Evolutionary conservation across 495 filamentous ascomycete species (phyloP).

Genomic region (Pseudomonodictys pantanalensis): DNA sequence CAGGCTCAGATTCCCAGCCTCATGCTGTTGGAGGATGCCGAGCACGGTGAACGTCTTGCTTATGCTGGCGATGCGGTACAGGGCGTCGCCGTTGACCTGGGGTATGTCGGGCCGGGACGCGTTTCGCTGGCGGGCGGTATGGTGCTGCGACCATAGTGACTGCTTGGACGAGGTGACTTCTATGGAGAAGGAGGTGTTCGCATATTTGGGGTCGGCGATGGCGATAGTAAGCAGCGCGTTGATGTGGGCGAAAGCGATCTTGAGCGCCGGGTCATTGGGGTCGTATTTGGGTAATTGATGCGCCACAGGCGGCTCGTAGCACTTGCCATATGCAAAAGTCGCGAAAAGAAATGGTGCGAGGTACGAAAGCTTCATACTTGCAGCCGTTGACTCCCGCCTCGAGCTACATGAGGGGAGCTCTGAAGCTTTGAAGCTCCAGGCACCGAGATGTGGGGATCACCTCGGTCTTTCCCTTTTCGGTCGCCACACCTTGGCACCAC

Average conservation of each 20-base stretch:
- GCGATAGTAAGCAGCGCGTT: neutral
- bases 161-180: slow-evolving; percentile 37
- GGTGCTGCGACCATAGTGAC: slow-evolving; percentile 36
- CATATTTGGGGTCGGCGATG: slow-evolving; percentile 19
- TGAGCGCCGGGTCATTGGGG: slow-evolving; percentile 6
- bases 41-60: slow-evolving; percentile 42
- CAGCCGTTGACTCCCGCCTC: too few relatives aligned
- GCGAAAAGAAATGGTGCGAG: neutral
- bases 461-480: too few relatives aligned
- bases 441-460: too few relatives aligned
- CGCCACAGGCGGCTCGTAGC: slow-evolving; percentile 29
- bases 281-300: slow-evolving; percentile 20
- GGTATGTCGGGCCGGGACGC: slow-evolving; percentile 30
- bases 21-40: slow-evolving; percentile 38
- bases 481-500: too few relatives aligned
- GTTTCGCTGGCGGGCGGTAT: slow-evolving; percentile 38
- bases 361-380: too few relatives aligned
- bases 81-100: slow-evolving; percentile 35
- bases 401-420: too few relatives aligned
- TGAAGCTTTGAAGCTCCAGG: too few relatives aligned
- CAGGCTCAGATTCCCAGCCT: slow-evolving; percentile 39
- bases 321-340: slow-evolving; percentile 3
- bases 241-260: slow-evolving; percentile 19
- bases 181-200: slow-evolving; percentile 36
- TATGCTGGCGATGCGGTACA: slow-evolving; percentile 42